These are phyloP conservation scores for Lasiodiplodia sp. DNA, from an alignment of 2,329 filamentous ascomycete genomes.

Conservation along the genomic window DNA sequence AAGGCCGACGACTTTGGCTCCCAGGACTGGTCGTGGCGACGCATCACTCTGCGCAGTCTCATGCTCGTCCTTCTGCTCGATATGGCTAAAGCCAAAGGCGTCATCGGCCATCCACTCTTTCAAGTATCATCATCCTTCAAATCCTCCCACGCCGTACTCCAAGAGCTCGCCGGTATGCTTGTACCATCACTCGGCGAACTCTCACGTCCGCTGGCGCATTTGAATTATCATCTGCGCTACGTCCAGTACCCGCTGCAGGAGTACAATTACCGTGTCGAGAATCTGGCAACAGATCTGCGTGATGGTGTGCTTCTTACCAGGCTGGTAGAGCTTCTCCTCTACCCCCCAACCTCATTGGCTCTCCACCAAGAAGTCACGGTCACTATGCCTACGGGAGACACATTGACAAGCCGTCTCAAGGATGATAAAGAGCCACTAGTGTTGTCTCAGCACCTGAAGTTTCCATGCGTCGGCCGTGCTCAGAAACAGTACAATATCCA, in stretches of 20 bases:
- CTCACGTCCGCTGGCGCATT: constrained; percentile 60
- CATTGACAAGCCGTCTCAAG: constrained; percentile 47
- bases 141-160: constrained; percentile 62
- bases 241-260: constrained; percentile 66
- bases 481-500: constrained; percentile 68
- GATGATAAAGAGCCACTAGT: constrained; percentile 51
- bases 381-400: constrained; percentile 53
- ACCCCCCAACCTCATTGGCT: constrained; percentile 45
- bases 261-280: constrained; percentile 63
- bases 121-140: constrained; percentile 60
- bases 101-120: constrained; percentile 57
- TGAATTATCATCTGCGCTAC: constrained; percentile 63
- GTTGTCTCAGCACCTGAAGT: constrained; percentile 65
- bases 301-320: constrained; percentile 67
- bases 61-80: constrained; percentile 69
- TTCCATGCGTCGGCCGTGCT: constrained; percentile 61
- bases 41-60: constrained; percentile 64
- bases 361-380: constrained; percentile 52
- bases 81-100: constrained; percentile 53
- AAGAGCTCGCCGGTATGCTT: constrained; percentile 60
- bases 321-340: constrained; percentile 65
- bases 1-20: constrained; percentile 50
- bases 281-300: constrained; percentile 68
- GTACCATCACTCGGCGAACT: constrained; percentile 67
- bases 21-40: constrained; percentile 59